Percentiles rank a stretch among this genome's conserved stretches.
Evolutionary conservation across 306 rosid genomes (phyloP).

Genomic region (Glycine latifolia): DNA sequence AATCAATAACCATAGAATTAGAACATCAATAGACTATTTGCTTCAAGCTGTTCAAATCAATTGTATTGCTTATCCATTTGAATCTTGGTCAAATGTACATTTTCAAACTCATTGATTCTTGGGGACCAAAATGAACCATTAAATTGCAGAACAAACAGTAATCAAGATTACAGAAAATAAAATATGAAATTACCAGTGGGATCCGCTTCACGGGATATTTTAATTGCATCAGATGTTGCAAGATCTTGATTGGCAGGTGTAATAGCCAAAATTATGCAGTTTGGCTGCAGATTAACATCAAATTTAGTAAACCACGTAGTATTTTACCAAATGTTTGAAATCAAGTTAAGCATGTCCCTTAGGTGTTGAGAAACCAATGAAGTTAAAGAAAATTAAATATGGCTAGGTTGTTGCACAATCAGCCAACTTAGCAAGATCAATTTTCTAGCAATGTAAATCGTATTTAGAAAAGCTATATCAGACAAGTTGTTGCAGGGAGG

Average conservation of each 20-base stretch:
- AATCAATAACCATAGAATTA: constrained; percentile 12
- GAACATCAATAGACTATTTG: constrained; percentile 25
- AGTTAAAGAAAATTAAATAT: constrained; percentile 2
- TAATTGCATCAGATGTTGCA: constrained; percentile 98
- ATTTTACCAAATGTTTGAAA: constrained; percentile 11
- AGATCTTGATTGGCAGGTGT: constrained; percentile 99
- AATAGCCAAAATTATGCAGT: constrained; percentile 89
- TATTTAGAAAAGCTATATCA: not conserved
- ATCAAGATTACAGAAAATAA: constrained; percentile 19
- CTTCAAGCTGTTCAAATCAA: constrained; percentile 30
- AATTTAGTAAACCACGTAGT: constrained; percentile 27
- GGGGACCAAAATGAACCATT: not conserved
- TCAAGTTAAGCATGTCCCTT: constrained; percentile 14
- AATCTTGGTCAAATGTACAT: constrained; percentile 21
- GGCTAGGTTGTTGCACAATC: not conserved
- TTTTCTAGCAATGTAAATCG: not conserved
- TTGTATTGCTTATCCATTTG: constrained; percentile 17
- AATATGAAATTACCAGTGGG: constrained; percentile 72
- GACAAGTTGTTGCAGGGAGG: constrained; percentile 9
- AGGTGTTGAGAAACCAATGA: not conserved
- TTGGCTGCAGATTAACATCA: constrained; percentile 71
- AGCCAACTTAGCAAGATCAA: too few species aligned
- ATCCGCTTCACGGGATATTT: constrained; percentile 93
- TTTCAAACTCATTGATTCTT: not conserved
- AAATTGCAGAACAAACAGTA: constrained; percentile 34